Evolutionary conservation across 805 yeast genomes (phyloP).

Genomic region (Monosporozyma aerobia): DNA sequence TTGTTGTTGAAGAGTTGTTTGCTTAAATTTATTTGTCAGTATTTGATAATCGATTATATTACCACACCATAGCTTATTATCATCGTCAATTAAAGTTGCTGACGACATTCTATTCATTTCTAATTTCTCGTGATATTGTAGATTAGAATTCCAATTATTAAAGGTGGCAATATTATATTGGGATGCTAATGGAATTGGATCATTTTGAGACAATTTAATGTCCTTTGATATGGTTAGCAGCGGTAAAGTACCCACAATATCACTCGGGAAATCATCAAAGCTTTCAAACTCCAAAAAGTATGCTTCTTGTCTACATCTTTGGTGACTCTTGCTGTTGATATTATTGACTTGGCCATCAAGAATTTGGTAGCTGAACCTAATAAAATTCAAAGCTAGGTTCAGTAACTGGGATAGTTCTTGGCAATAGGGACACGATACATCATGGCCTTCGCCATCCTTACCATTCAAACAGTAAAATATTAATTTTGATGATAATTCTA

Average conservation of each 20-base stretch:
- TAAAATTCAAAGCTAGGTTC: slow-evolving; percentile 35
- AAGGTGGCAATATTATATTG: slow-evolving; percentile 35
- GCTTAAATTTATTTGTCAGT: slow-evolving; percentile 13
- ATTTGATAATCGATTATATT: slow-evolving; percentile 64
- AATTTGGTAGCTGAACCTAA: slow-evolving; percentile 9
- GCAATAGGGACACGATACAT: slow-evolving; percentile 19
- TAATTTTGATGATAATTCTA: slow-evolving; percentile 65
- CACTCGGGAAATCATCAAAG: slow-evolving; percentile 13
- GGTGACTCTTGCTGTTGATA: not conserved
- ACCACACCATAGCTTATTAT: slow-evolving; percentile 64
- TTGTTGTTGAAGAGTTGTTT: not conserved
- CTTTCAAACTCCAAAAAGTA: slow-evolving; percentile 9
- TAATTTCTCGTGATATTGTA: slow-evolving; percentile 62
- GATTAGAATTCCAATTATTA: slow-evolving; percentile 60
- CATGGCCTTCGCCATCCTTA: slow-evolving; percentile 15
- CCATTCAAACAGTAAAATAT: slow-evolving; percentile 58
- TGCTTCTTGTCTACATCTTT: slow-evolving; percentile 2
- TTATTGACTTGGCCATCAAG: not conserved
- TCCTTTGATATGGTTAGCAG: slow-evolving; percentile 8
- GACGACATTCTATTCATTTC: slow-evolving; percentile 79
- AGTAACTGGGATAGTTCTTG: slow-evolving; percentile 31
- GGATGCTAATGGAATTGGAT: slow-evolving; percentile 18
- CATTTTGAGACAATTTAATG: slow-evolving; percentile 9
- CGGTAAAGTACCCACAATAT: slow-evolving; percentile 22
- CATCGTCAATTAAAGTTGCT: slow-evolving; percentile 46